Conservation (phyloP, 2,329 filamentous ascomycete genomes). For the Leptographium lundbergii region DNA sequence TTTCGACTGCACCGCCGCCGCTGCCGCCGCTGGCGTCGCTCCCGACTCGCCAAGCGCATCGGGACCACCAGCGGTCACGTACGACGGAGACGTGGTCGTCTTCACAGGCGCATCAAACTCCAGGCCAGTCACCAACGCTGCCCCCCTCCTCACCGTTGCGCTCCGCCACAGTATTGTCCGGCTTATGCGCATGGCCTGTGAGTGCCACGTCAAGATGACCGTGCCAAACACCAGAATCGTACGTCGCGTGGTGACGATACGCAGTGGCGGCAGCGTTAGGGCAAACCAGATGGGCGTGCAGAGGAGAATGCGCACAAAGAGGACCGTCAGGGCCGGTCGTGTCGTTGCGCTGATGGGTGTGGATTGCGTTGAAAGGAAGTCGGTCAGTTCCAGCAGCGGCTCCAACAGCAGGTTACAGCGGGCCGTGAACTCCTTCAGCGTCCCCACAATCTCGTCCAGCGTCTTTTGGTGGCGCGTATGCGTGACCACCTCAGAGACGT, state of each 20-base stretch:
- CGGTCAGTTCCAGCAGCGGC: constrained; percentile 75
- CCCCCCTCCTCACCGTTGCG: constrained; percentile 54
- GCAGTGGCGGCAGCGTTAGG: constrained; percentile 63
- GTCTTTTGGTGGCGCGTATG: constrained; percentile 80
- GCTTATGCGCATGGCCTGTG: constrained; percentile 69
- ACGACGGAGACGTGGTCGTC: constrained; percentile 12
- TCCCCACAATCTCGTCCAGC: constrained; percentile 93
- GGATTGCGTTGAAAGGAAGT: constrained; percentile 83
- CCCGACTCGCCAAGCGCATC: constrained; percentile 11
- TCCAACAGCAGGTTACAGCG: constrained; percentile 88
- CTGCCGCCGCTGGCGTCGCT: constrained; percentile 8
- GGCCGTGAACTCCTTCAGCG: constrained; percentile 76
- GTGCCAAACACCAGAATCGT: constrained; percentile 81
- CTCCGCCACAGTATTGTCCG: constrained; percentile 88
- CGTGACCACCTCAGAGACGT: constrained; percentile 34
- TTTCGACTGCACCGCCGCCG: constrained; percentile 10
- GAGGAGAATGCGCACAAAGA: constrained; percentile 80
- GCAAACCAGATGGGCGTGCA: constrained; percentile 81
- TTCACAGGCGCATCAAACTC: constrained; percentile 46
- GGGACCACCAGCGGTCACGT: constrained; percentile 16
- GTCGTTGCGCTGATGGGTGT: constrained; percentile 88
- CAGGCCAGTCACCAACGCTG: constrained; percentile 67
- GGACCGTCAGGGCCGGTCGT: constrained; percentile 72
- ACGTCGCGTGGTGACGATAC: constrained; percentile 75
- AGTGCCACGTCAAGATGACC: constrained; percentile 81